Conservation (phyloP, 2,329 filamentous ascomycete species). For the Cladosporium halotolerans region DNA sequence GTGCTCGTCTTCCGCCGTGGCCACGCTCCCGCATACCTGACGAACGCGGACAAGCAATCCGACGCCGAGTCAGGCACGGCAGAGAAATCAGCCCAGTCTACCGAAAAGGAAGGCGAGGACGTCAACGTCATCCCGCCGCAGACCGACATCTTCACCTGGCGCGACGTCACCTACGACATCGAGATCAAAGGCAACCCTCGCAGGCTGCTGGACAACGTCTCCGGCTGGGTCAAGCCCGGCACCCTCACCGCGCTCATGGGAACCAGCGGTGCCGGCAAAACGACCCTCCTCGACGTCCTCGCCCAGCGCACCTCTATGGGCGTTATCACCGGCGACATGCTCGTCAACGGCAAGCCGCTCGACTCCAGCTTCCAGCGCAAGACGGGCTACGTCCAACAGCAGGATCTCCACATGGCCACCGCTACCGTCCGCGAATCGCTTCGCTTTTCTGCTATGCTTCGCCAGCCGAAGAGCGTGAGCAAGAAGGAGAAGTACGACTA, state of each 20-base stretch:
- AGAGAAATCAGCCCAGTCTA: conserved; percentile 21
- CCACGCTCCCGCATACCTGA: conserved; percentile 37
- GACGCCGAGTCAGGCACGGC: conserved; percentile 33
- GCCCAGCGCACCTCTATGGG: conserved; percentile 59
- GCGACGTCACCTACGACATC: conserved; percentile 45
- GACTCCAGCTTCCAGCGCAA: conserved; percentile 57
- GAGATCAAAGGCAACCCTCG: conserved; percentile 41
- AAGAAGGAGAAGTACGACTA: conserved; percentile 58
- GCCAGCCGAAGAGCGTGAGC: conserved; percentile 54
- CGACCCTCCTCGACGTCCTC: conserved; percentile 73
- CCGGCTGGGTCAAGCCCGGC: conserved; percentile 46
- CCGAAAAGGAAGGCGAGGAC: conserved; percentile 23
- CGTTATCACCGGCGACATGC: conserved; percentile 56
- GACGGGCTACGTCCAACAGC: conserved; percentile 60
- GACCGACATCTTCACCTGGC: conserved; percentile 48
- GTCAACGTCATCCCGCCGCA: conserved; percentile 36
- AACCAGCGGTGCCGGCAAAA: conserved; percentile 70
- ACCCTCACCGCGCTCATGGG: conserved; percentile 47
- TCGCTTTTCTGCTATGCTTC: conserved; percentile 57
- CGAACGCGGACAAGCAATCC: conserved; percentile 24
- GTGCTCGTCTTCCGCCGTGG: conserved; percentile 56
- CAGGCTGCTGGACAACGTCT: conserved; percentile 41
- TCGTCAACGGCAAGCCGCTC: conserved; percentile 52
- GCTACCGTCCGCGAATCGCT: conserved; percentile 60
- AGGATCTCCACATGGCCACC: conserved; percentile 58